Percentiles rank a stretch among this genome's conserved stretches.
These are phyloP conservation scores for Penstemon newberryi DNA, from an alignment of 257 asterid species.

Conservation along the genomic window DNA sequence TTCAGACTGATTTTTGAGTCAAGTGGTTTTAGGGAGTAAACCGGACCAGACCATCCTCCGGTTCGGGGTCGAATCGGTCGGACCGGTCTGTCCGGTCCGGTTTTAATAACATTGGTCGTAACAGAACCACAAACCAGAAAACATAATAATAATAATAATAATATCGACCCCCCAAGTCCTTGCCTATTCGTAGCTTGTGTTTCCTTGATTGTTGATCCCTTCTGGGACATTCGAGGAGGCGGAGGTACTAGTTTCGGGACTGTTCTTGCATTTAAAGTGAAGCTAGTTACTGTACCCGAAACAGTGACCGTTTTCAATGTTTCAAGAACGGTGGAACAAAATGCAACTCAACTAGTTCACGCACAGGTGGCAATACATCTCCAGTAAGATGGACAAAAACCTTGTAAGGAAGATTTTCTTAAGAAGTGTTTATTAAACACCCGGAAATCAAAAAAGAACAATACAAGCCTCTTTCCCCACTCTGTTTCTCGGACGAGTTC, in stretches of 20 bases:
- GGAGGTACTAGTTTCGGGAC: constrained; percentile 52
- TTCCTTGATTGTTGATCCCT: constrained; percentile 51
- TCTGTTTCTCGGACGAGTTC: constrained; percentile 35
- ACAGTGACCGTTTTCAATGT: constrained; percentile 41
- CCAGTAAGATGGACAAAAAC: constrained; percentile 28
- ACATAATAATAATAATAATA: too few species aligned
- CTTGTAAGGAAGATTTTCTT: constrained; percentile 1
- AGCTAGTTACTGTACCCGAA: constrained; percentile 31
- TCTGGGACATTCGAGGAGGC: constrained; percentile 56
- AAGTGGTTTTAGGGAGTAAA: too few species aligned
- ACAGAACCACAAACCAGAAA: too few species aligned
- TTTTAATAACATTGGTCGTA: too few species aligned
- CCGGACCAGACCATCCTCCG: too few species aligned
- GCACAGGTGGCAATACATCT: constrained; percentile 43
- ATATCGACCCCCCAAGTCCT: too few species aligned
- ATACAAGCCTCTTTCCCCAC: constrained; percentile 34
- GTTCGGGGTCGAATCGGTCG: too few species aligned
- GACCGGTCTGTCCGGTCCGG: too few species aligned
- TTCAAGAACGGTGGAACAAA: constrained; percentile 34
- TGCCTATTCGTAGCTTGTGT: neutral
- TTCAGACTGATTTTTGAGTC: too few species aligned
- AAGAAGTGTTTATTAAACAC: constrained; percentile 7
- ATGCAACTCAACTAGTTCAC: constrained; percentile 39
- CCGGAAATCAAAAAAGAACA: constrained; percentile 17
- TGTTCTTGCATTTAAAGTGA: constrained; percentile 40